Evolutionary conservation across 139 green algal species (phyloP).

Genomic region (Pycnococcus provasolii): DNA sequence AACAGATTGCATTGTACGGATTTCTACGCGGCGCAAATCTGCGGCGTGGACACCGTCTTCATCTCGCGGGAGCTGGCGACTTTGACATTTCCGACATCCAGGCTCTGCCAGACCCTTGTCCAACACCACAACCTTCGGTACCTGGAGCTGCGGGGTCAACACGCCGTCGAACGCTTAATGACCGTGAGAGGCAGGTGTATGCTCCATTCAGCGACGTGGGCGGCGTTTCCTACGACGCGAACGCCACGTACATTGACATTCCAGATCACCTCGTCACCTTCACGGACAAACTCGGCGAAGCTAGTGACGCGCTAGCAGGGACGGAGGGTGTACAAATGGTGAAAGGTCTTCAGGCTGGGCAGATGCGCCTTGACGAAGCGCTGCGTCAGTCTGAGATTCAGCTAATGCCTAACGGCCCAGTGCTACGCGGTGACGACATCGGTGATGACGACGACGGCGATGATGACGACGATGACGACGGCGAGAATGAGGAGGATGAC

Average conservation of each 20-base stretch:
- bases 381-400: slow-evolving; percentile 45
- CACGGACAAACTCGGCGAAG: slow-evolving; percentile 1
- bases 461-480: slow-evolving; percentile 19
- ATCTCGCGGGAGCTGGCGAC: slow-evolving; percentile 87
- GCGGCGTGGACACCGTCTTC: slow-evolving; percentile 50
- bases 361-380: slow-evolving; percentile 69
- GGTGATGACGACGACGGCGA: slow-evolving; percentile 29
- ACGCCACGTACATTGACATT: slow-evolving; percentile 96
- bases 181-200: slow-evolving; percentile 83
- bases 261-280: slow-evolving; percentile 82
- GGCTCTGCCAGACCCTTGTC: slow-evolving; percentile 85
- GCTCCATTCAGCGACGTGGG: slow-evolving; percentile 93
- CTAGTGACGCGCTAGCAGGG: background rate
- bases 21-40: slow-evolving; percentile 80
- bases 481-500: slow-evolving; percentile 14
- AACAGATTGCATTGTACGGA: slow-evolving; percentile 81
- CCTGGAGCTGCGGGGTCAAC: too few relatives aligned
- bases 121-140: slow-evolving; percentile 39
- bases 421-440: slow-evolving; percentile 21
- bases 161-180: slow-evolving; percentile 36
- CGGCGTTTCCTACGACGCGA: slow-evolving; percentile 89
- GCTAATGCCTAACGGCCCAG: slow-evolving; percentile 34
- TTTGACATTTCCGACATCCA: slow-evolving; percentile 53
- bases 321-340: slow-evolving; percentile 76
- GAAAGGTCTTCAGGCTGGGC: slow-evolving; percentile 52